Evolutionary conservation across 2,329 filamentous ascomycete species (phyloP).

Genomic region (Elsinoe perseae): DNA sequence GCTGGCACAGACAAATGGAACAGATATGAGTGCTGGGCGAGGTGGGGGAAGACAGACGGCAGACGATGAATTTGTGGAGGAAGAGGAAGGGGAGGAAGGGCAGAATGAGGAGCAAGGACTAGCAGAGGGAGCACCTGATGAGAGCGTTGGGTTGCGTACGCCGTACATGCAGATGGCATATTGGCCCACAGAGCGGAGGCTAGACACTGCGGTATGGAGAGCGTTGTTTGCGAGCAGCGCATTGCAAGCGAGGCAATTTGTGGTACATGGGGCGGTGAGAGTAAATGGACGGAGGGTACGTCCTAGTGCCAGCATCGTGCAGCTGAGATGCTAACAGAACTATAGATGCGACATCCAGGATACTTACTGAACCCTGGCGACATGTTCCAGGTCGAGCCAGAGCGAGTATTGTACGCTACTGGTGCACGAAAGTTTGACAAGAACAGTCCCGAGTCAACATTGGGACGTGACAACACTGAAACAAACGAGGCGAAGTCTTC

Average conservation of each 20-base stretch:
- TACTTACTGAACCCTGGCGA: slow-evolving; percentile 96
- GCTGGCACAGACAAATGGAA: slow-evolving; percentile 73
- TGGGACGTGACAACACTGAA: slow-evolving; percentile 17
- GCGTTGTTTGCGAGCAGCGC: slow-evolving; percentile 90
- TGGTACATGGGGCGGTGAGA: slow-evolving; percentile 84
- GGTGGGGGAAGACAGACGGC: slow-evolving; percentile 58
- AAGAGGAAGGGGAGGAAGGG: slow-evolving; percentile 10
- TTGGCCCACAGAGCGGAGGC: slow-evolving; percentile 77
- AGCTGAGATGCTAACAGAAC: slow-evolving; percentile 3
- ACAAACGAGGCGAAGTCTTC: slow-evolving; percentile 2
- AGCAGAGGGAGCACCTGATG: neutral
- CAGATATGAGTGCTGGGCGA: slow-evolving; percentile 72
- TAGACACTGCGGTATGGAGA: slow-evolving; percentile 92
- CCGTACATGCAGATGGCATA: slow-evolving; percentile 97
- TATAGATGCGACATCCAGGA: slow-evolving; percentile 82
- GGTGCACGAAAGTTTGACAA: slow-evolving; percentile 49
- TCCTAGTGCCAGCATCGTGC: neutral
- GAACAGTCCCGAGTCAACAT: slow-evolving; percentile 19
- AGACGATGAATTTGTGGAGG: slow-evolving; percentile 20
- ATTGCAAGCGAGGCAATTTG: slow-evolving; percentile 87
- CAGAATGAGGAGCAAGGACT: slow-evolving; percentile 14
- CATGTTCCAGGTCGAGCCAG: slow-evolving; percentile 91
- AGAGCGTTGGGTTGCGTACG: slow-evolving; percentile 43
- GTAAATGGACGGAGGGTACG: slow-evolving; percentile 92
- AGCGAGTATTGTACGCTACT: slow-evolving; percentile 81